Base-by-base conservation (phyloP, 2,329 filamentous ascomycete genomes). In the Xylaria polymorpha region DNA sequence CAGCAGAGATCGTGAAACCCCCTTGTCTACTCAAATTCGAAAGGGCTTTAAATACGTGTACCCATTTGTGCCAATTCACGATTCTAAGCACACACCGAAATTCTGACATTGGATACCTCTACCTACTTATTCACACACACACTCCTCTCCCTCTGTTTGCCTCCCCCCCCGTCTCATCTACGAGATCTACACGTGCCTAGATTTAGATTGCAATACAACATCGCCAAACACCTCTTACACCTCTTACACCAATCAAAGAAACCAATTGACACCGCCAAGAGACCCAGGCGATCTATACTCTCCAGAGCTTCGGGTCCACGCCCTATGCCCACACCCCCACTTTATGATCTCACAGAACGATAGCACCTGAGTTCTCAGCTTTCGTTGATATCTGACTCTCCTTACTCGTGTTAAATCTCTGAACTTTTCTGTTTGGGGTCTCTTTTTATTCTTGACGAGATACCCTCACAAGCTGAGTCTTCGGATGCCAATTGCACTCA, bases 1-100 rank as follows among this genome's bases (percentile, higher is more conserved):
- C 35, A 64, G 64, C 69, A 72, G 64, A 72, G 71, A 71, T 71
- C 58, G 69, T 70, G 71, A 71, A 71, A 57, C 71, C 59, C 66
- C 66, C 55, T 66, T 62, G 66, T 65, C 62, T 55, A 43, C 20
- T 56, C 29, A 59, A 62, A 57, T 57, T 53, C 32, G 41, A 32
- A 39, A 55, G 7, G n/a, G 22, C 29, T 48, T 59, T 51, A 37
- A 43, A 57, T 14, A 25, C 55, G 37, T 62, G 55, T 18, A 8
- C 12, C 8, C 4, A 35, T 32, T n/a, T 10, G 25, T 56, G 57
- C 48, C 15, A 41, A n/a, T 55, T 39, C 43, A 48, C 25, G 29
- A 48, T 20, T 32, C 39, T 51, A 18, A 29, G 9, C 7, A 59
- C 53, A 44, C 25, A 15, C 25, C 22, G 41, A 41, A 53, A 43